Evolutionary conservation across 1,139 yeast species (phyloP), one percentile per base, ranked within the genome.

Genomic region (Nematodospora anomalae): DNA sequence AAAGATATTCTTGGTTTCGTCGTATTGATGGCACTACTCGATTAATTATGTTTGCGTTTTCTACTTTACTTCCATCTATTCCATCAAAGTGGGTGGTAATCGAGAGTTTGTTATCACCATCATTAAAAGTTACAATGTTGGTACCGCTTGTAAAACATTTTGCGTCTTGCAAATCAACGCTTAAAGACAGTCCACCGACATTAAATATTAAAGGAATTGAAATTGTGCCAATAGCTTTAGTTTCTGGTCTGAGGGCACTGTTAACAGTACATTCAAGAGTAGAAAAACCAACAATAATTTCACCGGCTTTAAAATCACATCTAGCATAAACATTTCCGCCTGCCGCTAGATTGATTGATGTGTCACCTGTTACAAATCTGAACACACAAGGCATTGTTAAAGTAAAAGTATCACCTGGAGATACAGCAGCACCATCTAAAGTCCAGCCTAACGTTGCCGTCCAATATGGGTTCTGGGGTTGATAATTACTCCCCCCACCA

Each of bases 311-410:
- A 7, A 53, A 40, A 1, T 32, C 26, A 55, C 69, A 63, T 3
- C 54, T 54, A 4, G 69, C 69, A 35, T 49, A 60, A 2, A 41
- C 28, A 2, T 28, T 55, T 37, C 58, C 67, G 10, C 62, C 61
- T 3, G 61, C 43, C 3, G 14, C 22, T 32, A 58, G 47, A 16
- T 32, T 14, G 3, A 56, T 26, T 3, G 47, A 26, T 4, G 40
- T 16, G n/a, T 44, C 22, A 3, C 41, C n/a, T 4, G 56, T 10
- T 3, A 57, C 52, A 31, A 57, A 53, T 35, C 53, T 55, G 42
- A 45, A 58, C 4, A 55, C 62, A 45, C 59, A 49, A 1, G 62
- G 61, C 45, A 60, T 44, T 12, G 29, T 34, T 34, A 60, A 52
- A 3, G 47, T 35, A 43, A 59, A 58, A 3, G 62, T 58, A 41